Conservation (phyloP, 140 eudicot species). For the Oenanthe javanica region DNA sequence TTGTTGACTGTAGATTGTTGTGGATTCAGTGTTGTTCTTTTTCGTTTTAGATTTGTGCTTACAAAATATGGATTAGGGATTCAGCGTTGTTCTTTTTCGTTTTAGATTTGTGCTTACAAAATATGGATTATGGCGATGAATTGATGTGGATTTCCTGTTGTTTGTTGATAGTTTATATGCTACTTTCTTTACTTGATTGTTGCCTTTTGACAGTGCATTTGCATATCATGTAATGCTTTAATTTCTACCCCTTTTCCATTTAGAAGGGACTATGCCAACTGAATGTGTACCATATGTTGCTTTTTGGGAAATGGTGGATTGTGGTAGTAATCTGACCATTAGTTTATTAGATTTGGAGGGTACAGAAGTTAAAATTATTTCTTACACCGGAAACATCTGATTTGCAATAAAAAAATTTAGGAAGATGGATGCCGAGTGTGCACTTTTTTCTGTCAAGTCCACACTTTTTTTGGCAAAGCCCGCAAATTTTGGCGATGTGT, state of each 20-base stretch:
- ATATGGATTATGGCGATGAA: neutral
- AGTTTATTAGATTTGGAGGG: neutral
- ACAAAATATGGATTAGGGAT: neutral
- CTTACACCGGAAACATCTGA: neutral
- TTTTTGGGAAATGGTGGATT: neutral
- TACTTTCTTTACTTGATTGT: neutral
- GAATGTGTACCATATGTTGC: neutral
- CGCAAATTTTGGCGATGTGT: neutral
- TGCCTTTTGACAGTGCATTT: neutral
- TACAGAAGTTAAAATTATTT: neutral
- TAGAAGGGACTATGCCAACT: neutral
- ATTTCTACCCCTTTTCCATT: neutral
- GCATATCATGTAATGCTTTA: neutral
- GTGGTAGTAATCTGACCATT: neutral
- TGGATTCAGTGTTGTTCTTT: neutral
- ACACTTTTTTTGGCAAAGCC: neutral
- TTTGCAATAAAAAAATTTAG: neutral
- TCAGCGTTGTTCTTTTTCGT: neutral
- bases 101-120: neutral
- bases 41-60: neutral
- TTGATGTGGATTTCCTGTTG: neutral
- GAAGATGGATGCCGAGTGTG: neutral
- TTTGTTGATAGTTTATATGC: neutral
- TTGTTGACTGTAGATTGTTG: neutral
- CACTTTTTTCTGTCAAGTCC: neutral